These are phyloP conservation scores for Arxiozyma slooffiae DNA, from an alignment of 1,139 yeast species.

Conservation along the genomic window DNA sequence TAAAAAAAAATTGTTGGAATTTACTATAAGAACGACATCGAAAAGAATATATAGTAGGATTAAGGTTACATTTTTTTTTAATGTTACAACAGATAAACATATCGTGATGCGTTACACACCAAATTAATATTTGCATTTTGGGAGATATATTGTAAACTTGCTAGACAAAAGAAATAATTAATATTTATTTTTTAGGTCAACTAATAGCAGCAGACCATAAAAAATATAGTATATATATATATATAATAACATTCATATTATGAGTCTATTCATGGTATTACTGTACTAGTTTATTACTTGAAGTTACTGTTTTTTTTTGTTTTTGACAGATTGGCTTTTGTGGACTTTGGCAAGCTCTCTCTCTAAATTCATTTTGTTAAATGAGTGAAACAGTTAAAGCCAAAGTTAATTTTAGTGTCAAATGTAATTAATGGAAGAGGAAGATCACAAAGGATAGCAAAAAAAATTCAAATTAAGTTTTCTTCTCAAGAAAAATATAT, in stretches of 20 bases:
- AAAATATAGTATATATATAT: constrained; percentile 23
- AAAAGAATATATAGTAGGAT: not conserved
- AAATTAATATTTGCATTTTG: constrained; percentile 23
- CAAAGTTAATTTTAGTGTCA: too few species aligned
- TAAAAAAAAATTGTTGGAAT: not conserved
- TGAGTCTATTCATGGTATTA: constrained; percentile 21
- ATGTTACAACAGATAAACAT: constrained; percentile 19
- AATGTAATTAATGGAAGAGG: too few species aligned
- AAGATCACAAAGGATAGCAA: too few species aligned
- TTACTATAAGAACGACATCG: not conserved
- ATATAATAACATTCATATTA: constrained; percentile 14
- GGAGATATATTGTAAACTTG: constrained; percentile 24
- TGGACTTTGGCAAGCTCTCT: not conserved
- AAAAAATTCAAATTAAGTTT: too few species aligned
- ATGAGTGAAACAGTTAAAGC: too few species aligned
- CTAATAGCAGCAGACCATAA: constrained; percentile 27
- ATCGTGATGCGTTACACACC: constrained; percentile 23
- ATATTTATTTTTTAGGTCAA: constrained; percentile 21
- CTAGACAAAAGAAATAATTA: constrained; percentile 25
- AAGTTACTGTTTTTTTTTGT: too few species aligned
- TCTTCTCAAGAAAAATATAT: too few species aligned
- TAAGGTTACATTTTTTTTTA: constrained; percentile 5
- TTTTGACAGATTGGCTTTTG: not conserved
- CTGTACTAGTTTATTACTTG: not conserved
- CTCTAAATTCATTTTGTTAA: not conserved